Conservation (phyloP, 768 basidiomycete species). For the Scleroderma bovista region DNA sequence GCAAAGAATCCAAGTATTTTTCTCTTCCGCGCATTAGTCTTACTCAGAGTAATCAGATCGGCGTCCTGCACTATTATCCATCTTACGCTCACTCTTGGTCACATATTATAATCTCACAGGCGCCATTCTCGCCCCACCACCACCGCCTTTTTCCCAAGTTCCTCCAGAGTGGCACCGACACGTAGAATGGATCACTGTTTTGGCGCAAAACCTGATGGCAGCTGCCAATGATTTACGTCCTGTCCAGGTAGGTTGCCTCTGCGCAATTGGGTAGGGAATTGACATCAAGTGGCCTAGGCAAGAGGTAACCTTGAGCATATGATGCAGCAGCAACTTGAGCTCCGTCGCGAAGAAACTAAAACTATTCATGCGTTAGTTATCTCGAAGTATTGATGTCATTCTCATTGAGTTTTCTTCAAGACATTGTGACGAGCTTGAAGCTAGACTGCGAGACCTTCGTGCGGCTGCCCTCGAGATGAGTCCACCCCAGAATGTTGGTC, state of each 20-base stretch:
- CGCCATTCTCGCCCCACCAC: slow-evolving; percentile 63
- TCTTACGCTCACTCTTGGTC: slow-evolving; percentile 73
- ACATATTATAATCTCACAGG: slow-evolving; percentile 72
- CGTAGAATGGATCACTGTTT: slow-evolving; percentile 74
- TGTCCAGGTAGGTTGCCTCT: slow-evolving; percentile 55
- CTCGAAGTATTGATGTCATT: background rate
- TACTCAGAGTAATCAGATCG: slow-evolving; percentile 48
- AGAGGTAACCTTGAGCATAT: slow-evolving; percentile 74
- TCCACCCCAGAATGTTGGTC: background rate
- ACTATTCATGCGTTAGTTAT: slow-evolving; percentile 59
- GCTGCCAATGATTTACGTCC: slow-evolving; percentile 87
- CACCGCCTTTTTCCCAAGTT: slow-evolving; percentile 36
- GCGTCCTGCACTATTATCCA: slow-evolving; percentile 63
- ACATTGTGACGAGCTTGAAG: slow-evolving; percentile 68
- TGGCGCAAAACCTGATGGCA: slow-evolving; percentile 84
- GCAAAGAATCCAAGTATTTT: slow-evolving; percentile 10
- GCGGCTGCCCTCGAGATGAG: slow-evolving; percentile 12
- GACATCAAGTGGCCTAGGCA: slow-evolving; percentile 41
- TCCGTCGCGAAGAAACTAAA: slow-evolving; percentile 66
- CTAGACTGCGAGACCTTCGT: slow-evolving; percentile 54
- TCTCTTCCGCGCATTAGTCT: background rate
- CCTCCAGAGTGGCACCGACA: slow-evolving; percentile 70
- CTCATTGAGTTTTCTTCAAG: slow-evolving; percentile 28
- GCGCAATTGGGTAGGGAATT: background rate
- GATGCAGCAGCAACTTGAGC: slow-evolving; percentile 75